Evolutionary conservation across 2,329 filamentous ascomycete genomes (phyloP), one percentile per base, ranked within the genome.

Genomic region (Orbilia ellipsospora): DNA sequence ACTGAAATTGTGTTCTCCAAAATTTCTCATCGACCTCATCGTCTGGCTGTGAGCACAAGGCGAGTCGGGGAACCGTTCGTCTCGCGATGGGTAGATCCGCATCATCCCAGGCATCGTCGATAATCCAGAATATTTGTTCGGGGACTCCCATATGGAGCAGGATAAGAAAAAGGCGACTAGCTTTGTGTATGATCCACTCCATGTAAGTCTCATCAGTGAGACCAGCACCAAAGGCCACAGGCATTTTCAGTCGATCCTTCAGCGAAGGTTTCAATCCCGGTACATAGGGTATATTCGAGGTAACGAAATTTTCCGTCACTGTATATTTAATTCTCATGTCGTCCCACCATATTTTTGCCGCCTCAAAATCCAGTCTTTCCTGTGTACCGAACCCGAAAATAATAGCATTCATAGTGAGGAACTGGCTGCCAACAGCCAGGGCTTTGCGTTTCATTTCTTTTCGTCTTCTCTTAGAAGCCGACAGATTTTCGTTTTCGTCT

Each of bases 101-200:
- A 79, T 94, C 91, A 78, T 92, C 90, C 90, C 90, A 92, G 18
- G 89, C 90, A 79, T 90, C 88, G 81, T 93, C 90, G 66, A 93
- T 88, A 63, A 92, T 85, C 51, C 88, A 88, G 79, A 93, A 93
- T 74, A 93, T 92, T 80, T 90, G 89, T 78, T 91, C 89, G 0
- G 90, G 88, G 6, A 90, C 85, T 40, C 88, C 89, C 23, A 92
- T 83, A 79, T 93, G 90, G 65, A 88, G 84, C 20, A 93, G 84
- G 45, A 92, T 88, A 55, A 94, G 84, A 79, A 93, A 93, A 45
- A 93, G 84, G 54, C 88, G 85, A 79, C 88, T 89, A 4, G 90
- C 89, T 79, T 90, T 90, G 72, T 88, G 84, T 51, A 90, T 83
- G 68, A 93, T 92, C 89, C 90, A 92, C 80, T 93, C 90, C 85